A percentile compares a stretch with the other conserved stretches of the same genome.
These are phyloP conservation scores for Exidia glandulosa DNA, from an alignment of 768 basidiomycete species.

Conservation along the genomic window DNA sequence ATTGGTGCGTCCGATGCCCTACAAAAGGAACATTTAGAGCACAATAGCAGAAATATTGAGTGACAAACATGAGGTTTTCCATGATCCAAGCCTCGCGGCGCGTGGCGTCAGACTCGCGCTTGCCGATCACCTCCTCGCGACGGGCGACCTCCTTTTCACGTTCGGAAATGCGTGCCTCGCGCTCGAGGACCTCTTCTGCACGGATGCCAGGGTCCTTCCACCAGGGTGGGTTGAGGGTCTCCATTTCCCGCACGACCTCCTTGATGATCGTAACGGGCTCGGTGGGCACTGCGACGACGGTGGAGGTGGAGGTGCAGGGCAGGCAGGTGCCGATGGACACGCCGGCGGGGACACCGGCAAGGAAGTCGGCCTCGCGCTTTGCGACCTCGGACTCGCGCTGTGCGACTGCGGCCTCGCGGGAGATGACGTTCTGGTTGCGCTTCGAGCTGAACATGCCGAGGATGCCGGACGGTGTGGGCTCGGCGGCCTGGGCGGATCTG, in stretches of 20 bases:
- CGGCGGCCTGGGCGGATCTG: slow-evolving; percentile 29
- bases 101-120: slow-evolving; percentile 76
- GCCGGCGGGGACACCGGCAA: slow-evolving; percentile 75
- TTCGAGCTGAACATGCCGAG: slow-evolving; percentile 72
- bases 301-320: slow-evolving; percentile 36
- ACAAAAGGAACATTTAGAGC: not conserved
- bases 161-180: slow-evolving; percentile 76
- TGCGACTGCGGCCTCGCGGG: slow-evolving; percentile 71
- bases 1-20: slow-evolving; percentile 32
- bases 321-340: slow-evolving; percentile 24
- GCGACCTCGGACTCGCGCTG: slow-evolving; percentile 81
- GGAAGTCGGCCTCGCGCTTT: slow-evolving; percentile 75
- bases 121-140: slow-evolving; percentile 76
- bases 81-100: slow-evolving; percentile 86
- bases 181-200: slow-evolving; percentile 71
- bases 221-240: slow-evolving; percentile 67
- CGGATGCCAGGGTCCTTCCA: slow-evolving; percentile 54
- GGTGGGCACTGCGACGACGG: slow-evolving; percentile 22
- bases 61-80: slow-evolving; percentile 77
- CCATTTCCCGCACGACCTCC: slow-evolving; percentile 66
- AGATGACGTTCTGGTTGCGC: slow-evolving; percentile 66
- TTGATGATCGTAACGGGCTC: slow-evolving; percentile 69
- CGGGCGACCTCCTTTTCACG: slow-evolving; percentile 79
- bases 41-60: not conserved
- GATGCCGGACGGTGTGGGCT: slow-evolving; percentile 38